phyloP scores from a whole-genome alignment of 129 eudicot genomes.

The Saposhnikovia divaricata region DNA sequence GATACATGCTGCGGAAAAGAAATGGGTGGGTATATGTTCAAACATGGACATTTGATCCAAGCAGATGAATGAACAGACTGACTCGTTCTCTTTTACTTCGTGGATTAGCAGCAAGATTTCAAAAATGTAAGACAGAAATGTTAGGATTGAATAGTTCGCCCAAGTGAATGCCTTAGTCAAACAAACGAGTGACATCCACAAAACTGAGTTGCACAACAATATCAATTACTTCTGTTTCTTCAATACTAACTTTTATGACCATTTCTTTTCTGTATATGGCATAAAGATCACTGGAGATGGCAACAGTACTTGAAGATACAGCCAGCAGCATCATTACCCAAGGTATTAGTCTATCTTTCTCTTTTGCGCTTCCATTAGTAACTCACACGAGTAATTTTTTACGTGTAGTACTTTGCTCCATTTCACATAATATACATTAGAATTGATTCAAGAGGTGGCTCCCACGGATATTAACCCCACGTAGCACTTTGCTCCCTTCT shows the following conservation, averaged over 20 bases:
- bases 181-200: neutral
- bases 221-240: neutral
- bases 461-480: too few relatives aligned
- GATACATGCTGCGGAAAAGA: too few relatives aligned
- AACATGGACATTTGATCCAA: neutral
- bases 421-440: neutral
- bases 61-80: neutral
- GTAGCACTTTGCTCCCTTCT: too few relatives aligned
- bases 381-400: too few relatives aligned
- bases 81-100: neutral
- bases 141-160: neutral
- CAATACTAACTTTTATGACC: slow-evolving; percentile 10
- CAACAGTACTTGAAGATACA: slow-evolving; percentile 78
- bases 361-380: slow-evolving; percentile 54
- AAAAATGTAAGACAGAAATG: neutral
- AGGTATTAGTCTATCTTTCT: slow-evolving; percentile 53
- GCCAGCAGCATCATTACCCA: slow-evolving; percentile 81
- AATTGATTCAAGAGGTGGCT: neutral
- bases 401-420: slow-evolving; percentile 14
- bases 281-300: slow-evolving; percentile 71
- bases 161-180: neutral
- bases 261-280: slow-evolving; percentile 23
- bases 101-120: neutral
- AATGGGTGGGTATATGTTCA: neutral
- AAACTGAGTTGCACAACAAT: neutral